Evolutionary conservation across 169 alveolate genomes (phyloP), one percentile per base, ranked within the genome.

Genomic region (Plasmodium coatneyi): DNA sequence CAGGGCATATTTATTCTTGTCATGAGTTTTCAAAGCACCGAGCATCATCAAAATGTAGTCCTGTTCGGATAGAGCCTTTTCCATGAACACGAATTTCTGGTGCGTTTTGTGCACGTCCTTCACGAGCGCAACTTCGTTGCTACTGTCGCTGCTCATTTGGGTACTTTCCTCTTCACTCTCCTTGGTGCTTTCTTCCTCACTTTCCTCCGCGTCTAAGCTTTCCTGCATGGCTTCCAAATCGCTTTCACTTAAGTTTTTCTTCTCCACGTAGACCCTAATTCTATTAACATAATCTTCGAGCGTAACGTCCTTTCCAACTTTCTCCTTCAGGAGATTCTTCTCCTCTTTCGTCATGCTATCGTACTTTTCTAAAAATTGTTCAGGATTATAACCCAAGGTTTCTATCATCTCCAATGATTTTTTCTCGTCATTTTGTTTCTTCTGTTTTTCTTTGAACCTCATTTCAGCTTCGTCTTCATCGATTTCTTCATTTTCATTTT

Each of bases 331-430:
- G 25, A 60, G 25, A 12, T 74, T 80, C 41, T 54, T 86, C 80
- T 86, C 84, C 54, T 86, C 86, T n/a, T 7, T 19, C 66, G 93
- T 86, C 93, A 86, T 74, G 22, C 16, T 32, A 32, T 86, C 81
- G 41, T 74, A 74, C 56, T 86, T 86, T 34, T 86, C 86, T 30
- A 86, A 32, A 52, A 86, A 74, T 16, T 74, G 60, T 16, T 79
- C 91, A n/a, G 82, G 83, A 14, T 80, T 30, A 79, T 79, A 79
- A 25, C 91, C 91, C 70, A 89, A 80, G 32, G 89, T 19, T 39
- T 89, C 90, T 34, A 89, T 80, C 19, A 78, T 32, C 71, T 79
- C 83, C 12, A 66, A 16, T 3, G 74, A 2, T 19, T 89, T 56
- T 9, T 78, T 60, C 16, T 43, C 83, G 7, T 89, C 83, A 12